Evolutionary conservation across 495 filamentous ascomycete genomes (phyloP), one percentile per base, ranked within the genome.

Genomic region (Tuber indicum): DNA sequence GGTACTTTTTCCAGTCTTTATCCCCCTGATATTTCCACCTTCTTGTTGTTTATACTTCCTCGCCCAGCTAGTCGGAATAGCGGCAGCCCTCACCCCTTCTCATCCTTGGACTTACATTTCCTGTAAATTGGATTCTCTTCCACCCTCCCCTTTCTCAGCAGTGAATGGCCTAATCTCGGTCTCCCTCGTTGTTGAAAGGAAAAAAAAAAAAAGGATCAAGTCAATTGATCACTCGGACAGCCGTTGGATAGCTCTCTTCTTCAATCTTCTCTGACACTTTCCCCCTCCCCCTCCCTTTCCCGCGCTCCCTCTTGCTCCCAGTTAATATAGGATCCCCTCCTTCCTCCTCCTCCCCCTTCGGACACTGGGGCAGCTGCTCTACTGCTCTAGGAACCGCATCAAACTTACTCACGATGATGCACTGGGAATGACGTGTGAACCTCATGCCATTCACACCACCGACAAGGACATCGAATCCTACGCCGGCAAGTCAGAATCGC

Each of bases 261-360:
- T 52, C 9, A 1, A 1, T 46, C 45, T 8, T 49, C 19, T 66
- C n/a, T 16, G 73, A 36, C 62, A 41, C 42, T 42, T 75, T 47
- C 69, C 76, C 32, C 32, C 26, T 41, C 42, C 52, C 6, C 3
- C 44, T 58, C 74, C 49, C 19, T 42, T 72, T 46, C 66, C 17
- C 26, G 43, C 19, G 45, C 58, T 52, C 44, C 62, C 44, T 58
- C 49, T 69, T 78, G 49, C 49, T 70, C 47, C 46, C 73, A n/a
- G 73, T 79, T 73, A 66, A 80, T 80, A 78, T 80, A 74, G 45
- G 12, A 14, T 46, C 74, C 43, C 71, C 71, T 74, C 78, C 78
- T 62, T 73, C 58, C 71, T 41, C 75, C 73, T 43, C 58, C 12
- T 32, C 32, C 32, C 32, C 58, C 58, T 66, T 10, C n/a, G 58